Conservation (phyloP, 306 rosid species). For the Casuarina cunninghamiana region DNA sequence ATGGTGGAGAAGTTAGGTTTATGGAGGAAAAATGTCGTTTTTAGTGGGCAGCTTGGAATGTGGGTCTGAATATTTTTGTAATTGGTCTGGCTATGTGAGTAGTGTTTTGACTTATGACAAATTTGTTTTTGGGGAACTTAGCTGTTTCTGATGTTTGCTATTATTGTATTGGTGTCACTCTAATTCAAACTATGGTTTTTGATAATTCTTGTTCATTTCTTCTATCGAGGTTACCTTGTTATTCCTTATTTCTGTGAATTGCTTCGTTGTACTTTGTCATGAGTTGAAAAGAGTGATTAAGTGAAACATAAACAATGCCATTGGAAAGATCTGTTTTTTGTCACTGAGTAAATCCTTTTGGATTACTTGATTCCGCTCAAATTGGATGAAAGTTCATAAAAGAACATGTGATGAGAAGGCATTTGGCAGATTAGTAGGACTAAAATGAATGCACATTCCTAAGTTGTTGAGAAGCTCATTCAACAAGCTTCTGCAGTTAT, state of each 20-base stretch:
- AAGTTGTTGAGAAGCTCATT: not conserved
- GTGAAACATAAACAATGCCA: too few relatives aligned
- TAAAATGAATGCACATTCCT: not conserved
- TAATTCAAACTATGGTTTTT: not conserved
- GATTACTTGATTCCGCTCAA: too few relatives aligned
- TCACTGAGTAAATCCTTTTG: too few relatives aligned
- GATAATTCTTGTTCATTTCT: not conserved
- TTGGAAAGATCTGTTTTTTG: too few relatives aligned
- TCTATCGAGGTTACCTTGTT: not conserved
- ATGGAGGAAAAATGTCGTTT: not conserved
- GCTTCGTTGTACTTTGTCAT: too few relatives aligned
- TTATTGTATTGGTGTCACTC: not conserved
- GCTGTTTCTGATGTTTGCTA: not conserved
- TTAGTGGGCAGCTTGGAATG: not conserved
- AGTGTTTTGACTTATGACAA: constrained; percentile 21
- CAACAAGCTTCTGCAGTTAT: not conserved
- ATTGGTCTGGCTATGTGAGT: constrained; percentile 7
- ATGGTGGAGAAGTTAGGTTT: not conserved
- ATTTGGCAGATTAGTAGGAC: not conserved
- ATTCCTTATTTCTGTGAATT: not conserved
- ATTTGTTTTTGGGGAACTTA: not conserved
- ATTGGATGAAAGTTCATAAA: too few relatives aligned
- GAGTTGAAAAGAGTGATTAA: too few relatives aligned
- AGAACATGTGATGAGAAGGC: too few relatives aligned
- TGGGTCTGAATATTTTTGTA: not conserved